Evolutionary conservation across 192 early-diverging fungal genomes (phyloP).

Genomic region (Jimgerdemannia lactiflua): DNA sequence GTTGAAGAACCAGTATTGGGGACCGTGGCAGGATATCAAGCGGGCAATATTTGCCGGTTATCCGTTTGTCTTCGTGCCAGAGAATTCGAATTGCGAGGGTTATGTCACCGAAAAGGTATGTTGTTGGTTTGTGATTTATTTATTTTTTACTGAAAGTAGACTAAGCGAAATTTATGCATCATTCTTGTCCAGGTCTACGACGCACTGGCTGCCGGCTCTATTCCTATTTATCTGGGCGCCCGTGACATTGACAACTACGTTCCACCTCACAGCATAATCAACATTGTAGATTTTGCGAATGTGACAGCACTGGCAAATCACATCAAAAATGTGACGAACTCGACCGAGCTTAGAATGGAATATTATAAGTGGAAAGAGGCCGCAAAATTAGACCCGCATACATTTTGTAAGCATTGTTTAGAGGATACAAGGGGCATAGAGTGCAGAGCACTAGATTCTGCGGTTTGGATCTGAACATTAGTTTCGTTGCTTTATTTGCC

Average conservation of each 20-base stretch:
- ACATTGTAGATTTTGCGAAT: slow-evolving; percentile 8
- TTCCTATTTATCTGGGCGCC: slow-evolving; percentile 32
- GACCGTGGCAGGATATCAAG: slow-evolving; percentile 9
- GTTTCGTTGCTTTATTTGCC: no score
- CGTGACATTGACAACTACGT: slow-evolving; percentile 31
- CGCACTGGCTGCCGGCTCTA: slow-evolving; percentile 16
- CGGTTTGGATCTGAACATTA: not conserved
- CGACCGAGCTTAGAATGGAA: not conserved
- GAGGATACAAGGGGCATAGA: not conserved
- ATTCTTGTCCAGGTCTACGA: slow-evolving; percentile 15
- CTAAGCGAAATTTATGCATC: no score
- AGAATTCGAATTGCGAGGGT: slow-evolving; percentile 31
- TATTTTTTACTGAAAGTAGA: no score
- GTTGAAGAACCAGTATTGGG: not conserved
- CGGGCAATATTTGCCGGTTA: slow-evolving; percentile 9
- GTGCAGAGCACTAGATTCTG: not conserved
- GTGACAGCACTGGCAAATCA: slow-evolving; percentile 13
- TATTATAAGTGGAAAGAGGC: not conserved
- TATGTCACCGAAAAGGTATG: slow-evolving; percentile 31
- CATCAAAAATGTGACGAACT: not conserved
- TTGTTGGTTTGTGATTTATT: not conserved
- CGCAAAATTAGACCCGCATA: not conserved
- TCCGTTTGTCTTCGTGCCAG: slow-evolving; percentile 20
- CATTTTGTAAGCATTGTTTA: not conserved
- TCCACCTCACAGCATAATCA: slow-evolving; percentile 17